These are phyloP conservation scores for Komagataella pastoris DNA, from an alignment of 805 yeast genomes.

Conservation along the genomic window DNA sequence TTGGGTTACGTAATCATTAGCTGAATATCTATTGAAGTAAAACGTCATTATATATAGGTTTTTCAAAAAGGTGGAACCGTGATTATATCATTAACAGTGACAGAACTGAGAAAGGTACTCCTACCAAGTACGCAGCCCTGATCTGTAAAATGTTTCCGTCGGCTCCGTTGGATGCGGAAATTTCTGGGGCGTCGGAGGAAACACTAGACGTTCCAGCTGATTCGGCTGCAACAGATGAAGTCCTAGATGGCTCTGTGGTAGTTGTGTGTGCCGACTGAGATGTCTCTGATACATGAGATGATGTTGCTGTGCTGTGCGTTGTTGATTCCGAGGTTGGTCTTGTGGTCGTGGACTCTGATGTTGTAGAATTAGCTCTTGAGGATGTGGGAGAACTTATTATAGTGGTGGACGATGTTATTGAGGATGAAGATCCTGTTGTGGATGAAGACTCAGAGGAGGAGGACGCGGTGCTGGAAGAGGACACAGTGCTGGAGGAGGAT, in stretches of 20 bases:
- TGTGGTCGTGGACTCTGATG: background rate
- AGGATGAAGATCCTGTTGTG: background rate
- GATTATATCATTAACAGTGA: background rate
- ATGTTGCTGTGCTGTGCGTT: background rate
- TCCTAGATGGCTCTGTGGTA: background rate
- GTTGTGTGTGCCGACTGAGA: background rate
- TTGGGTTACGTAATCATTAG: background rate
- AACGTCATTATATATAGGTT: background rate
- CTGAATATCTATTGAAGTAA: background rate
- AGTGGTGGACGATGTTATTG: background rate
- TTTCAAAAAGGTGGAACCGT: background rate
- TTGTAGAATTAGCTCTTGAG: background rate
- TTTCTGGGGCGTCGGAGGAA: background rate
- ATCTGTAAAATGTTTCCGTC: background rate
- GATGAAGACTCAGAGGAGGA: slow-evolving; percentile 11
- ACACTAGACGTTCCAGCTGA: background rate
- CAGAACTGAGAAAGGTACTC: background rate
- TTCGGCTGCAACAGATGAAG: background rate
- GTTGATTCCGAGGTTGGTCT: background rate
- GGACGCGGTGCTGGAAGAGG: slow-evolving; percentile 2
- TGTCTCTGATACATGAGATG: background rate
- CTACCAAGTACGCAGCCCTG: background rate
- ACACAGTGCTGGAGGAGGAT: slow-evolving; percentile 2
- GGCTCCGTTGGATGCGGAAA: background rate
- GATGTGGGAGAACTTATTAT: background rate